Conservation (phyloP, 2,329 filamentous ascomycete genomes). For the Pseudodiploospora longispora region DNA sequence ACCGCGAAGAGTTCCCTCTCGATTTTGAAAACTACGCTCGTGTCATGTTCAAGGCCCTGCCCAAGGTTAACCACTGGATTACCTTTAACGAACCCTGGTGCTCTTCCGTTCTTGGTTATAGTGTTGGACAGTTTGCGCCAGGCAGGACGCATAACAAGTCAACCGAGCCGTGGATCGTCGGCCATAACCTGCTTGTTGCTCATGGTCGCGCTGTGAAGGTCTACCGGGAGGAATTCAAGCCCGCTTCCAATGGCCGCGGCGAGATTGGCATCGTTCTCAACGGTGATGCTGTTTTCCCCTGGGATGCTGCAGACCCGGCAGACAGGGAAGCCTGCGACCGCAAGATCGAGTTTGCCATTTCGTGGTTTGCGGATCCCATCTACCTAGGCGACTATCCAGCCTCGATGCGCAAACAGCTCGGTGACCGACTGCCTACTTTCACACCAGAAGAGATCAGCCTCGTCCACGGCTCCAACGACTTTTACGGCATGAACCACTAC, state of each 20-base stretch:
- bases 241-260: constrained; percentile 49
- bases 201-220: constrained; percentile 75
- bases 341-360: constrained; percentile 81
- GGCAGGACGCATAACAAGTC: constrained; percentile 70
- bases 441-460: constrained; percentile 63
- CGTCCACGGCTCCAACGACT: constrained; percentile 83
- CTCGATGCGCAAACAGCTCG: constrained; percentile 75
- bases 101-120: constrained; percentile 72
- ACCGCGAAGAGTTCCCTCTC: constrained; percentile 72
- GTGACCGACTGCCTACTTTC: constrained; percentile 66
- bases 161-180: constrained; percentile 74
- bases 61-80: constrained; percentile 79
- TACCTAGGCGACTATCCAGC: constrained; percentile 79
- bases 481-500: constrained; percentile 94
- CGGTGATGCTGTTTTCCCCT: constrained; percentile 75
- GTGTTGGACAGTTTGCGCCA: constrained; percentile 68
- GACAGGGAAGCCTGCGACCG: constrained; percentile 71
- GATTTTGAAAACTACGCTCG: constrained; percentile 76
- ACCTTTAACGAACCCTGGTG: constrained; percentile 91
- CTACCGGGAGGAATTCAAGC: constrained; percentile 76
- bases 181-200: constrained; percentile 71
- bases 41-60: constrained; percentile 64
- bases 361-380: constrained; percentile 82
- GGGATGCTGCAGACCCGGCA: constrained; percentile 66
- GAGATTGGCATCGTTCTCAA: constrained; percentile 85